These are phyloP conservation scores for Colletotrichum tropicale DNA, from an alignment of 2,329 filamentous ascomycete genomes.

Conservation along the genomic window DNA sequence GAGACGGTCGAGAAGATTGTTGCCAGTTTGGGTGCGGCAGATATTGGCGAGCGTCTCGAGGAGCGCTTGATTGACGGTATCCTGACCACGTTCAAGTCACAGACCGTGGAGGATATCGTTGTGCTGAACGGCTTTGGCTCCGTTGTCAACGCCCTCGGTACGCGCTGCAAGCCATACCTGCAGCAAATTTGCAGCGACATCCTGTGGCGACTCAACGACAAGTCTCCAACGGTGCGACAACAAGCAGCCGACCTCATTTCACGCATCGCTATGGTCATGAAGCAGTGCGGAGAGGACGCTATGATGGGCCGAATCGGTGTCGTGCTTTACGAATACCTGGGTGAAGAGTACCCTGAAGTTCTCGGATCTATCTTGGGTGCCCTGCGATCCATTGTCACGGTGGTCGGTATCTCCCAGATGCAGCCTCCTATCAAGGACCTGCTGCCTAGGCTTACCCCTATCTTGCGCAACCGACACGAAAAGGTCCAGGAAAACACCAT, in stretches of 20 bases:
- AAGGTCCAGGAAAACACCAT: conserved; percentile 99
- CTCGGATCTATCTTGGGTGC: conserved; percentile 95
- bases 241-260: conserved; percentile 97
- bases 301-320: conserved; percentile 94
- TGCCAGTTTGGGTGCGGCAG: conserved; percentile 88
- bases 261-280: conserved; percentile 98
- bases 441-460: conserved; percentile 93
- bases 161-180: conserved; percentile 93
- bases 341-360: conserved; percentile 98
- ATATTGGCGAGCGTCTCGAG: conserved; percentile 90
- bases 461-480: conserved; percentile 96
- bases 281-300: conserved; percentile 95
- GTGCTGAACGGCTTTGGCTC: conserved; percentile 98
- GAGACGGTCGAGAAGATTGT: conserved; percentile 98
- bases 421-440: conserved; percentile 97
- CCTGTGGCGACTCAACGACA: conserved; percentile 96
- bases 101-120: conserved; percentile 93
- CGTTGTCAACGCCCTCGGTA: conserved; percentile 92
- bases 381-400: conserved; percentile 93
- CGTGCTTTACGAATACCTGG: conserved; percentile 96
- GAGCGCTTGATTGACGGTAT: conserved; percentile 96
- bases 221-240: conserved; percentile 93
- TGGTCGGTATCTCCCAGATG: conserved; percentile 98
- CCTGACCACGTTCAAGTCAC: conserved; percentile 95
- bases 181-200: conserved; percentile 98